Conservation (phyloP, 2,329 filamentous ascomycete species). For the Mariannaea elegans region DNA sequence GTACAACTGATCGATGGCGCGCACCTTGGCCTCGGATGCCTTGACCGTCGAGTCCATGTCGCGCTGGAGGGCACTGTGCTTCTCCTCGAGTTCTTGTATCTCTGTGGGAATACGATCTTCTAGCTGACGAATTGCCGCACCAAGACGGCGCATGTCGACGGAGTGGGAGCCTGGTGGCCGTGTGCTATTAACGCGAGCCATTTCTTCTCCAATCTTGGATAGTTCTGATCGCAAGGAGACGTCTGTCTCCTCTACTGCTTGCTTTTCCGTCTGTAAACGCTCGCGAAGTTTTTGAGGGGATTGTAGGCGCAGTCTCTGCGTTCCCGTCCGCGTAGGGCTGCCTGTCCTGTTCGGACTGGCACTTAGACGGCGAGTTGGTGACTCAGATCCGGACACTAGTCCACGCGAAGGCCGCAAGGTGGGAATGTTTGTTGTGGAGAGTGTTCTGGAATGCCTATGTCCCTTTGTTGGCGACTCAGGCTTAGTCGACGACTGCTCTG, state of each 20-base stretch:
- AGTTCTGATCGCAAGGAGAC: conserved; percentile 78
- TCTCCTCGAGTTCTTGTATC: conserved; percentile 66
- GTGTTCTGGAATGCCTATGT: conserved; percentile 56
- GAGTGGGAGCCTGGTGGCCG: conserved; percentile 42
- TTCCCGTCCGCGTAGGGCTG: conserved; percentile 44
- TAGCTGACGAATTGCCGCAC: conserved; percentile 69
- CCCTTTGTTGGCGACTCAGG: conserved; percentile 40
- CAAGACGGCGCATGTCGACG: conserved; percentile 58
- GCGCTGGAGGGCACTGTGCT: conserved; percentile 70
- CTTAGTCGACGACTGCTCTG: conserved; percentile 26
- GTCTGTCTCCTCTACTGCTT: conserved; percentile 75
- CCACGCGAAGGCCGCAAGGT: conserved; percentile 55
- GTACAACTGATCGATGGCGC: conserved; percentile 87
- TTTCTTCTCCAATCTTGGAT: conserved; percentile 81
- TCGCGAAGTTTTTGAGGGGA: conserved; percentile 82
- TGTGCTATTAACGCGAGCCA: conserved; percentile 65
- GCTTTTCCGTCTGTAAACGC: conserved; percentile 83
- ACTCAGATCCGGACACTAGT: conserved; percentile 37
- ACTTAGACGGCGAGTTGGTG: conserved; percentile 30
- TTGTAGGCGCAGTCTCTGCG: conserved; percentile 71
- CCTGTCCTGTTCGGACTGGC: conserved; percentile 43
- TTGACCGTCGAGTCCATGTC: conserved; percentile 78
- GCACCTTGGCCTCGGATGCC: conserved; percentile 80
- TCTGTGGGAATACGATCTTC: conserved; percentile 72
- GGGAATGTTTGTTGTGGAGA: conserved; percentile 65